phyloP scores from a whole-genome alignment of 192 early-diverging fungal genomes.

The Umbelopsis vinacea region DNA sequence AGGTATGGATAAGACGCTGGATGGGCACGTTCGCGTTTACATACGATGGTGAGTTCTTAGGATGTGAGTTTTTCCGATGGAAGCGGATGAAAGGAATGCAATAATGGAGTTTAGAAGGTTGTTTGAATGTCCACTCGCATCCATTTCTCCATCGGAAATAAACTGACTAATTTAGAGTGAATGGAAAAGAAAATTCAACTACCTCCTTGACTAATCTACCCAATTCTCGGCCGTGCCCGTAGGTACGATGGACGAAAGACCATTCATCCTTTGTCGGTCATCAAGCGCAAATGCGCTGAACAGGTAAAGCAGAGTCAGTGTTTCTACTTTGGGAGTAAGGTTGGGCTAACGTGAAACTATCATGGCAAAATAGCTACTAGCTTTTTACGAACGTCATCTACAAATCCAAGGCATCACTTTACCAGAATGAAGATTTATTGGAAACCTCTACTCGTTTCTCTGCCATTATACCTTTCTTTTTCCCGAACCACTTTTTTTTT shows the following conservation, averaged over 20 bases:
- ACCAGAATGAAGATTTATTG: background rate
- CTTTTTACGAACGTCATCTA: background rate
- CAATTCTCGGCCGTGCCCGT: too few species aligned
- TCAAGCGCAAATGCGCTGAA: conserved; percentile 2
- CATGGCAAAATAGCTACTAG: background rate
- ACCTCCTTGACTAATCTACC: too few species aligned
- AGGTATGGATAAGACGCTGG: conserved; percentile 13
- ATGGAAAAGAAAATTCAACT: too few species aligned
- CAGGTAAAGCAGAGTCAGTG: conserved; percentile 1
- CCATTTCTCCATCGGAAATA: background rate
- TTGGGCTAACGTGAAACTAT: background rate
- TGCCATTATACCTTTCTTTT: background rate
- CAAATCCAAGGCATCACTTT: conserved; percentile 11
- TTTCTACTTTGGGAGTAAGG: too few species aligned
- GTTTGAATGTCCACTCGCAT: background rate
- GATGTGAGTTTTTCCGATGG: background rate
- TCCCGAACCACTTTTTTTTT: background rate
- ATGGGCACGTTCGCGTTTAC: conserved; percentile 6
- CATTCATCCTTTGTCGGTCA: conserved; percentile 1
- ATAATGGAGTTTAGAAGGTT: background rate
- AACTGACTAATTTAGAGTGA: background rate
- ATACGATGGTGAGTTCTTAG: background rate
- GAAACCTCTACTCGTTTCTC: background rate
- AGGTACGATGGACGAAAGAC: conserved; percentile 1
- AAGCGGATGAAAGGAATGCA: background rate